Base-by-base conservation (phyloP, 2,329 filamentous ascomycete genomes). In the Tolypocladium nubicola region DNA sequence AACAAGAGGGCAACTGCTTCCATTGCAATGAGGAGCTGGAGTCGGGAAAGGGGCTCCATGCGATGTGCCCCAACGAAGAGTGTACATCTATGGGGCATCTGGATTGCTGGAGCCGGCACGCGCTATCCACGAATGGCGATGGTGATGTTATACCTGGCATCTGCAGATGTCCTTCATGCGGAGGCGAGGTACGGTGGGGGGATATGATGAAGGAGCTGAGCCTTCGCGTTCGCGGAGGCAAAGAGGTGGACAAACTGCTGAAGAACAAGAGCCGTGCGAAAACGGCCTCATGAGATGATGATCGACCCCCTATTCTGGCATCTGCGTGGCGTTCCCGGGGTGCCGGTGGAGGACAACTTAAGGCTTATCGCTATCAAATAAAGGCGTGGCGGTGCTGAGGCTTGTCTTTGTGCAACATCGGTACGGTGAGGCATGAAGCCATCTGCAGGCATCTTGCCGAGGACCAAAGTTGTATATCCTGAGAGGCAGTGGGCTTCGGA, bases 181-280 rank as follows among this genome's bases (percentile, higher is more conserved):
- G 77, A 1, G 75, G 76, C 0, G 70, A 76, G 5, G 73, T 91
- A 2, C 69, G 77, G 54, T 97, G 93, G 93, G 76, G 79, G 0
- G 82, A 88, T 53, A 82, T 97, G 73, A 87, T 95, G 75, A 92
- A 85, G 67, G 92, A 96, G 68, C 72, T 96, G 63, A 94, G 81
- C 54, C 73, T 96, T 53, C 80, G 93, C 38, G 76, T 83, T 40
- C 80, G 89, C 30, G 91, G 87, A 0, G 71, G 79, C 56, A 87
- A 87, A 58, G 87, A 91, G 62, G 74, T 92, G 1, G 80, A 85
- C 45, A 84, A 84, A 62, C 65, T 96, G 33, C 77, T 90, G 63
- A 89, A 83, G 68, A 75, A 73, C 63, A 75, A 70, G 58, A 67
- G 70, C 41, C 58, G 61, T 43, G 58, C 63, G 6, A 71, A 71